Evolutionary conservation across 257 asterid species (phyloP).

Genomic region (Ajuga chamaepitys): DNA sequence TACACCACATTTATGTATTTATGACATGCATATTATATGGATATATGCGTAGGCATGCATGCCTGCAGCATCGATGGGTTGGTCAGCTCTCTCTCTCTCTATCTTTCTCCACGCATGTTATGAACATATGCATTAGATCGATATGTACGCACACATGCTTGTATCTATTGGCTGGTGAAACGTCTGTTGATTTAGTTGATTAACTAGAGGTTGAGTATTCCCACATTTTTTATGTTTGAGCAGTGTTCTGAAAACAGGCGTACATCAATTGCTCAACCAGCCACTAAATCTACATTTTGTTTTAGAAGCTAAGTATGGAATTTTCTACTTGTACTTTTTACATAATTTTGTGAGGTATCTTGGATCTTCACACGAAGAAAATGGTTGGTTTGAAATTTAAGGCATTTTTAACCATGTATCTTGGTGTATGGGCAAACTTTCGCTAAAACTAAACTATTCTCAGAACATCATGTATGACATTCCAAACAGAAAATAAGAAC

Average conservation of each 20-base stretch:
- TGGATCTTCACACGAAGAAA: background rate
- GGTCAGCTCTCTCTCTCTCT: too few species aligned
- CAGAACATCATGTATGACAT: background rate
- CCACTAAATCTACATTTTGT: background rate
- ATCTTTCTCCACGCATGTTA: too few species aligned
- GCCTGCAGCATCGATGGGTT: too few species aligned
- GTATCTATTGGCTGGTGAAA: background rate
- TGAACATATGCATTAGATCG: too few species aligned
- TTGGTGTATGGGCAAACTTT: background rate
- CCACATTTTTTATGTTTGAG: background rate
- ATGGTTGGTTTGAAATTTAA: background rate
- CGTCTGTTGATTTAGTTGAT: background rate
- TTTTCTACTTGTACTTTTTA: background rate
- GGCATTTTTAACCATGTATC: too few species aligned
- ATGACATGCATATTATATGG: too few species aligned
- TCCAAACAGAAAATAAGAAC: background rate
- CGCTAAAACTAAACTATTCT: background rate
- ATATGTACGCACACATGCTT: background rate
- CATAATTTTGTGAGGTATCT: background rate
- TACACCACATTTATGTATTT: too few species aligned
- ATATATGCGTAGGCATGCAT: too few species aligned
- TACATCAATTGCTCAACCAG: background rate
- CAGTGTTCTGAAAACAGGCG: background rate
- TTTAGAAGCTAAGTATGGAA: background rate
- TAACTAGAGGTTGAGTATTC: background rate